A percentile compares a stretch with the other conserved stretches of the same genome.
Conservation (phyloP, 2,329 filamentous ascomycete species). For the Neonectria neomacrospora region DNA sequence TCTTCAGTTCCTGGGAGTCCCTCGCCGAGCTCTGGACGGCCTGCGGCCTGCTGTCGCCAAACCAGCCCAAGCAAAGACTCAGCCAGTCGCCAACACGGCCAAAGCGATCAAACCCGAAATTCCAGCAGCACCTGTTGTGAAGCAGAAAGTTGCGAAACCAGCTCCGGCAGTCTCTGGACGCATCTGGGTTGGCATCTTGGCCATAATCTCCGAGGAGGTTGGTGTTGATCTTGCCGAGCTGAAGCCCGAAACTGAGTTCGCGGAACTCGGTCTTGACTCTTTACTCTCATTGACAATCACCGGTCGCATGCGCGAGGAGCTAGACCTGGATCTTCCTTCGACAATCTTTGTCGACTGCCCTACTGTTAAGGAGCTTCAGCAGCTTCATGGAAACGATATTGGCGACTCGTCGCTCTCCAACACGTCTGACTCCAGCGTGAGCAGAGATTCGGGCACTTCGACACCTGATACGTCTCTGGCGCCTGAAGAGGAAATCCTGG, state of each 20-base stretch:
- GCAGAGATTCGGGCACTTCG: conserved; percentile 66
- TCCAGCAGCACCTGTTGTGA: background rate
- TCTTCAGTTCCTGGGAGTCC: conserved; percentile 27
- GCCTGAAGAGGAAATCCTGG: conserved; percentile 25
- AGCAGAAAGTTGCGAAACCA: conserved; percentile 32
- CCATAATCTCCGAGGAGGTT: conserved; percentile 71
- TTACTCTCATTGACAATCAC: conserved; percentile 67
- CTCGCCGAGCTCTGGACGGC: conserved; percentile 29
- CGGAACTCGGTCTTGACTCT: conserved; percentile 69
- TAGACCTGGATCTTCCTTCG: conserved; percentile 61
- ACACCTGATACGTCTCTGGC: conserved; percentile 32
- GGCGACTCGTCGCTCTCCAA: conserved; percentile 69
- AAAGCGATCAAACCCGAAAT: background rate
- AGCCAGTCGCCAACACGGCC: background rate
- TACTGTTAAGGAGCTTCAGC: conserved; percentile 32
- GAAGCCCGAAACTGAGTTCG: conserved; percentile 63
- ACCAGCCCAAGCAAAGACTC: background rate
- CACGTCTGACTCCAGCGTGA: conserved; percentile 71
- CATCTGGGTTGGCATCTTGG: conserved; percentile 37
- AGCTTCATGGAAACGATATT: conserved; percentile 6
- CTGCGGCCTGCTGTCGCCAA: conserved; percentile 15
- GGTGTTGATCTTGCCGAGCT: conserved; percentile 75
- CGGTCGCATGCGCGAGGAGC: conserved; percentile 65
- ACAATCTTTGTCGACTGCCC: conserved; percentile 46
- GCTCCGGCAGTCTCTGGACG: conserved; percentile 12